Evolutionary conservation across 1,139 yeast genomes (phyloP), one percentile per base, ranked within the genome.

Genomic region (Wickerhamomyces sp.): DNA sequence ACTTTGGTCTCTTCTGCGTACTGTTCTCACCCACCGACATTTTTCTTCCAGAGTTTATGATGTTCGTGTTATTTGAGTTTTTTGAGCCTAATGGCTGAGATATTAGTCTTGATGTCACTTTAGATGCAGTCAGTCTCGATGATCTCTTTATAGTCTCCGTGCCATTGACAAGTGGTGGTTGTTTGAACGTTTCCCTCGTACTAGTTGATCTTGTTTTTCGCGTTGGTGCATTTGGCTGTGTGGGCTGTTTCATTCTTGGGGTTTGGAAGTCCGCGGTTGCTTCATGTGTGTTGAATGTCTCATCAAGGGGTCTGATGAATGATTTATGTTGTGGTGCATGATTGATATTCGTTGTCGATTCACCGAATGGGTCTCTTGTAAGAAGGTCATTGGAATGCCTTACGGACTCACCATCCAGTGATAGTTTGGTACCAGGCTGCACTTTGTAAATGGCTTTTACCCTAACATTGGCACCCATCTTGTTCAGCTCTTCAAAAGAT

Each of bases 401-500:
- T 5, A 20, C 18, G 16, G 30, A 35, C 5, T 35, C 28, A n/a
- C 28, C 26, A 23, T 30, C 25, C 26, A 45, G 28, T 2, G 45
- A 27, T 32, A 47, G 42, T 24, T 35, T 38, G 14, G 47, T 28
- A 20, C 42, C 41, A 6, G 41, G 37, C 1, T 26, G 23, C 1
- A 35, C 38, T 32, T 70, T 73, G 57, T 72, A 84, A 28, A 86
- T 70, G 7, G 81, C 65, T 37, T 75, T 73, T 8, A 79, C 78
- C 33, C 75, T 69, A 18, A 86, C 70, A 41, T 75, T 72, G 18
- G 82, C 84, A 11, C 91, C 89, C 53, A 85, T 64, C 40, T 72
- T 71, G 51, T 91, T 79, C 31, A 91, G 63, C 28, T 80, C 79
- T 47, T 83, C 87, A 43, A 85, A 77, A 0, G 96, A 89, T 52